These are phyloP conservation scores for Aphanoascus verrucosus DNA, from an alignment of 2,329 filamentous ascomycete species.

Conservation along the genomic window DNA sequence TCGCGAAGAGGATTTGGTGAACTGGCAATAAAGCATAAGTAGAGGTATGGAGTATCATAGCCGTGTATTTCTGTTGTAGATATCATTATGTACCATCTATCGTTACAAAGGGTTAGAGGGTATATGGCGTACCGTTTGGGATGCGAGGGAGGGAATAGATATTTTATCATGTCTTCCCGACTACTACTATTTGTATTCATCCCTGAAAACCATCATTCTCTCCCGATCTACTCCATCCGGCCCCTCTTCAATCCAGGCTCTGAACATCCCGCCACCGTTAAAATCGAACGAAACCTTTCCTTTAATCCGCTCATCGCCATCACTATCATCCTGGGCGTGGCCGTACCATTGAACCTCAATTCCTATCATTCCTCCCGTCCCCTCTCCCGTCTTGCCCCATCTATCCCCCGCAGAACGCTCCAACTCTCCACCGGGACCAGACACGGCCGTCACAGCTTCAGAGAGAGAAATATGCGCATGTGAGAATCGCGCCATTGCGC, in stretches of 20 bases:
- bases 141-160: too few relatives aligned
- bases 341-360: constrained; percentile 47
- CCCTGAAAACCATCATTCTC: constrained; percentile 37
- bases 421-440: constrained; percentile 62
- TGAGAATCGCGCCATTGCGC: constrained; percentile 59
- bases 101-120: too few relatives aligned
- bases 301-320: constrained; percentile 7
- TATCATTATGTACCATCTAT: too few relatives aligned
- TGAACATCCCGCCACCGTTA: constrained; percentile 82
- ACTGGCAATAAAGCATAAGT: not conserved
- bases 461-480: constrained; percentile 35
- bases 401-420: constrained; percentile 62
- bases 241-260: constrained; percentile 52
- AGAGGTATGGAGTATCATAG: not conserved
- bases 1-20: constrained; percentile 92
- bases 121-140: too few relatives aligned
- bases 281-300: constrained; percentile 60
- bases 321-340: constrained; percentile 29
- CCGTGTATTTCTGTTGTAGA: not conserved
- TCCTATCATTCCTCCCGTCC: constrained; percentile 76
- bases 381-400: constrained; percentile 65
- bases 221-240: constrained; percentile 25
- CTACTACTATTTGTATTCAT: constrained; percentile 27
- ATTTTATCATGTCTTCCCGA: too few relatives aligned
- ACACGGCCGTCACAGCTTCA: constrained; percentile 52